Base-by-base conservation (phyloP, 1,284 basidiomycete genomes). In the Ganoderma resinaceum region DNA sequence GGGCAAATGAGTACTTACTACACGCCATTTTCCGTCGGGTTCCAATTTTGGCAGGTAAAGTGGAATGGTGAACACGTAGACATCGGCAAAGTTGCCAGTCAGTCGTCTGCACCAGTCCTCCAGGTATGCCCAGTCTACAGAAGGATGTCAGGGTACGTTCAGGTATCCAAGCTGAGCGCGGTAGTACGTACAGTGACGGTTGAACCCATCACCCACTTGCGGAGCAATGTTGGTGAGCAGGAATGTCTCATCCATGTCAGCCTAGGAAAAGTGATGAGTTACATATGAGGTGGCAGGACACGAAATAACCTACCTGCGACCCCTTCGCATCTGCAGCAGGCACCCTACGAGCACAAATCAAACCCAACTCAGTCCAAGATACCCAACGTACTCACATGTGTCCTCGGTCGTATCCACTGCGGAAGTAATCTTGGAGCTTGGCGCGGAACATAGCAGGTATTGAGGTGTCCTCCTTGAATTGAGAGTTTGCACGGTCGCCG, bases 211-310 rank as follows among this genome's bases (percentile, higher is more conserved):
- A 2, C 98, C 98, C 14, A 99, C 96, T 86, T 99, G 98, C 43
- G 98, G 98, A 0, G 98, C 97, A 66, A 99, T 99, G 78, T 99
- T 99, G 4, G 95, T 92, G 61, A 99, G 82, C 53, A 94, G 83
- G 81, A 99, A 99, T 0, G 98, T 99, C 82, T 99, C 96, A 79
- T 99, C 82, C 97, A 99, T 99, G 4, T 97, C 98, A 68, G 89
- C 85, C 86, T 98, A 80, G 23, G 57, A 60, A 40, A 12, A 37
- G 58, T 5, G 37, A 38, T 31, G 23, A 12, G 33, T 62, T 29
- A 29, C 12, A 2, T 20, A 20, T 29, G 20, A 61, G 4, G 11
- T 29, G 31, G 59, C 23, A n/a, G 9, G 6, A 31, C 8, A 3
- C 11, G n/a, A 23, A 8, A 29, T 14, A 16, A 73, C 80, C 26